Evolutionary conservation across 2,329 filamentous ascomycete genomes (phyloP).

Genomic region (Aspergillus puulaauensis): DNA sequence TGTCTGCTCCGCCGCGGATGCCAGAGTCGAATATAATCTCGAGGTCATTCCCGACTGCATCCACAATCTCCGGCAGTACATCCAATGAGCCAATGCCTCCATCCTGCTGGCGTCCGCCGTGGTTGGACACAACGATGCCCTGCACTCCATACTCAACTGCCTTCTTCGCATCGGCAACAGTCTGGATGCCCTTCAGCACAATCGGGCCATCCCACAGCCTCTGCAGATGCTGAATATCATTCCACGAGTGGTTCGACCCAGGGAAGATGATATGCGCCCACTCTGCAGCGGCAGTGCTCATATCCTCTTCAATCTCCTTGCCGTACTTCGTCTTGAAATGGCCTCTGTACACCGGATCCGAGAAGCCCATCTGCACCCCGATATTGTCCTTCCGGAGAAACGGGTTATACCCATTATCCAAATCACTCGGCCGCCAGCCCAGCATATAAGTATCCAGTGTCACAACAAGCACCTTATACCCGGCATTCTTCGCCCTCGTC

Average conservation of each 20-base stretch:
- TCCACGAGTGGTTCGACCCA: constrained; percentile 57
- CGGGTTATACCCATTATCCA: constrained; percentile 57
- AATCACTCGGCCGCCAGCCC: constrained; percentile 66
- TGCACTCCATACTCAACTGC: not conserved
- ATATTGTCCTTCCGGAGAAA: constrained; percentile 30
- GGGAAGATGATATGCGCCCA: constrained; percentile 57
- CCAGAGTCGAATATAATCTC: constrained; percentile 10
- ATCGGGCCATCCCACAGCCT: constrained; percentile 46
- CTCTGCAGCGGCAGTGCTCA: constrained; percentile 45
- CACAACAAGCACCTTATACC: constrained; percentile 66
- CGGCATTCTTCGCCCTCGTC: constrained; percentile 56
- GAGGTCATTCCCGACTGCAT: not conserved
- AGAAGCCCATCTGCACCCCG: constrained; percentile 62
- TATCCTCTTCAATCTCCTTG: constrained; percentile 46
- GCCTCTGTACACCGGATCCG: constrained; percentile 63
- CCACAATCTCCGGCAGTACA: constrained; percentile 3
- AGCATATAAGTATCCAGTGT: constrained; percentile 71
- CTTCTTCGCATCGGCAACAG: not conserved
- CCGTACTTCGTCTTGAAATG: constrained; percentile 48
- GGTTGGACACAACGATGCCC: constrained; percentile 3
- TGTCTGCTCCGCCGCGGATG: constrained; percentile 1
- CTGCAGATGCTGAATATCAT: constrained; percentile 56
- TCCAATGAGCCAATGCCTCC: not conserved
- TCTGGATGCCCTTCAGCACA: constrained; percentile 5
- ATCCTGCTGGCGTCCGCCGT: constrained; percentile 4